These are phyloP conservation scores for Cyberlindnera lachancei DNA, from an alignment of 805 yeast genomes.

Conservation along the genomic window DNA sequence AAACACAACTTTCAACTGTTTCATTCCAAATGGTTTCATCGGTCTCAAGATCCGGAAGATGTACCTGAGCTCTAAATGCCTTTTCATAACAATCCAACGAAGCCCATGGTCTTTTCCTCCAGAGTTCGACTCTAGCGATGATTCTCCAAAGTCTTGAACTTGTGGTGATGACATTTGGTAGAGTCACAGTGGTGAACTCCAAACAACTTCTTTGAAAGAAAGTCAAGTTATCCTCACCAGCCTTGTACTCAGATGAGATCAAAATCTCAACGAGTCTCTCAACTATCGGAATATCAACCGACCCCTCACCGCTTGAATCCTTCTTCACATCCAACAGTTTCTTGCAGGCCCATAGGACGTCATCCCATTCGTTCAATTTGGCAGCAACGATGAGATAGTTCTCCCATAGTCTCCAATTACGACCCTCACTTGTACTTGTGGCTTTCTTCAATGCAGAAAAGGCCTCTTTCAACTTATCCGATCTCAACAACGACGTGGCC, in stretches of 20 bases:
- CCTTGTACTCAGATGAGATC: slow-evolving; percentile 38
- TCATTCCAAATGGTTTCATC: slow-evolving; percentile 64
- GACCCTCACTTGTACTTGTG: slow-evolving; percentile 55
- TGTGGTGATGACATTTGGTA: slow-evolving; percentile 65
- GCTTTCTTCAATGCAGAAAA: slow-evolving; percentile 81
- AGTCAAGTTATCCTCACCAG: slow-evolving; percentile 28
- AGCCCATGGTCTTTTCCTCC: slow-evolving; percentile 85
- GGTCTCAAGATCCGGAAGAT: slow-evolving; percentile 54
- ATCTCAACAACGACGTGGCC: slow-evolving; percentile 66
- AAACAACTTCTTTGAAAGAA: slow-evolving; percentile 64
- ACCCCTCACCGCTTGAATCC: slow-evolving; percentile 50
- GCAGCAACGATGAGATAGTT: slow-evolving; percentile 79
- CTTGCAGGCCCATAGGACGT: slow-evolving; percentile 69
- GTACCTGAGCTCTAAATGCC: slow-evolving; percentile 68
- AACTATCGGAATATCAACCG: slow-evolving; percentile 68
- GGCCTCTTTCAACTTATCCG: slow-evolving; percentile 67
- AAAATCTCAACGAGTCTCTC: slow-evolving; percentile 67
- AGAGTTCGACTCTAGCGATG: slow-evolving; percentile 76
- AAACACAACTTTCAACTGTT: slow-evolving; percentile 72
- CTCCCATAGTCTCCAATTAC: slow-evolving; percentile 88
- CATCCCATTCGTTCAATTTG: slow-evolving; percentile 81
- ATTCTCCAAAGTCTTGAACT: slow-evolving; percentile 65
- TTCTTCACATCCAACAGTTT: slow-evolving; percentile 52
- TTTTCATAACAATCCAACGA: slow-evolving; percentile 81
- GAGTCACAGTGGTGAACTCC: slow-evolving; percentile 58